These are phyloP conservation scores for Candida xiaguanensis DNA, from an alignment of 805 yeast genomes.

Conservation along the genomic window DNA sequence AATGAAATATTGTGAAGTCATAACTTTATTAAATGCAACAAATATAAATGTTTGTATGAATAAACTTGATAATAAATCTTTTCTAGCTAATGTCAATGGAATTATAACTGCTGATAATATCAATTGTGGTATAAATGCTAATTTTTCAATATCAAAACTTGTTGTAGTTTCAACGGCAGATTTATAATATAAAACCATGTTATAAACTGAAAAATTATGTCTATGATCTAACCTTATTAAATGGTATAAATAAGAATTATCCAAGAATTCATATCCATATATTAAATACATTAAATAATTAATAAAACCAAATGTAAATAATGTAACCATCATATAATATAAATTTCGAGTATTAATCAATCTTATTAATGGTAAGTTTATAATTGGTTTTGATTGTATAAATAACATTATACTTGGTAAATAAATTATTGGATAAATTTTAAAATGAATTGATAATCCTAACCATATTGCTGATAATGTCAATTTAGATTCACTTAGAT, in stretches of 20 bases:
- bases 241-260: slow-evolving; percentile 82
- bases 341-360: slow-evolving; percentile 39
- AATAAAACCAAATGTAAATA: slow-evolving; percentile 42
- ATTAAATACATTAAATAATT: slow-evolving; percentile 59
- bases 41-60: slow-evolving; percentile 43
- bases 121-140: slow-evolving; percentile 85
- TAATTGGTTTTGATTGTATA: slow-evolving; percentile 17
- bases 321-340: slow-evolving; percentile 28
- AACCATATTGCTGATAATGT: slow-evolving; percentile 41
- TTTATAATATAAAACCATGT: slow-evolving; percentile 63
- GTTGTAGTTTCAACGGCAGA: slow-evolving; percentile 31
- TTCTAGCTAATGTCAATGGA: slow-evolving; percentile 44
- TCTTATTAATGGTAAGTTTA: slow-evolving; percentile 23
- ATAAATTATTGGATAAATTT: slow-evolving; percentile 88
- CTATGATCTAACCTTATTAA: slow-evolving; percentile 83
- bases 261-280: slow-evolving; percentile 73
- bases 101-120: slow-evolving; percentile 53
- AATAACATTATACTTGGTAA: slow-evolving; percentile 61
- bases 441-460: slow-evolving; percentile 86
- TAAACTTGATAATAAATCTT: slow-evolving; percentile 29
- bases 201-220: slow-evolving; percentile 90
- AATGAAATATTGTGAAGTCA: slow-evolving; percentile 92
- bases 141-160: slow-evolving; percentile 37
- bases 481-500: slow-evolving; percentile 30
- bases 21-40: slow-evolving; percentile 50